phyloP scores from a whole-genome alignment of 805 yeast genomes.

The Ogataea pilisensis region DNA sequence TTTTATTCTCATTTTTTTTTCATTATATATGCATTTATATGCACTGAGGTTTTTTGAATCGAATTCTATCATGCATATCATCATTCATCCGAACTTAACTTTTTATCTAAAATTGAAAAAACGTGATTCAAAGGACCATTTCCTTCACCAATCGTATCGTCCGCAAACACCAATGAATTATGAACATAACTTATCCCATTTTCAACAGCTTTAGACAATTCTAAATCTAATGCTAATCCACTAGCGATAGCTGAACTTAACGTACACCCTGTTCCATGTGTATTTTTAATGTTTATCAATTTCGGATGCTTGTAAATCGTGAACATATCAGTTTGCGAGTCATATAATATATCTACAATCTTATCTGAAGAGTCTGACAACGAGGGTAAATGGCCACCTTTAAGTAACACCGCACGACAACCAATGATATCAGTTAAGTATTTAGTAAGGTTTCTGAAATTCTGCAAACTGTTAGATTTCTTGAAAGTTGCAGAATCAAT shows the following conservation, averaged over 20 bases:
- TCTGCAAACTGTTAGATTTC: constrained; percentile 20
- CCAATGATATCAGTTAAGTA: constrained; percentile 30
- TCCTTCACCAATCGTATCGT: constrained; percentile 42
- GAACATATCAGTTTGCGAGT: constrained; percentile 32
- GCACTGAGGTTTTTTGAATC: too few relatives aligned
- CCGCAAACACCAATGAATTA: constrained; percentile 47
- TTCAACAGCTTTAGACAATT: constrained; percentile 45
- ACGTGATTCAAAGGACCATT: constrained; percentile 74
- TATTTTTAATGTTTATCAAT: constrained; percentile 44
- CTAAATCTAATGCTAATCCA: constrained; percentile 53
- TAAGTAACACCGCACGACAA: constrained; percentile 47
- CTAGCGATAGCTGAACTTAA: constrained; percentile 75
- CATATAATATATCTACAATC: constrained; percentile 53
- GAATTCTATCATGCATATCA: too few relatives aligned
- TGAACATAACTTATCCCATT: constrained; percentile 63
- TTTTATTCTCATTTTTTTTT: too few relatives aligned
- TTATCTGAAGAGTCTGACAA: constrained; percentile 28
- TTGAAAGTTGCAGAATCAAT: constrained; percentile 19
- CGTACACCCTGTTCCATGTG: constrained; percentile 90
- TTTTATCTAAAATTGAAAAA: constrained; percentile 1
- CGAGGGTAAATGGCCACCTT: constrained; percentile 73
- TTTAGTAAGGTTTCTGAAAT: constrained; percentile 30
- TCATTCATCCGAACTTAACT: too few relatives aligned
- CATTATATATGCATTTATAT: too few relatives aligned
- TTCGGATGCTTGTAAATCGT: constrained; percentile 43